Evolutionary conservation across 768 basidiomycete genomes (phyloP).

Genomic region (Lactifluus piperatus): DNA sequence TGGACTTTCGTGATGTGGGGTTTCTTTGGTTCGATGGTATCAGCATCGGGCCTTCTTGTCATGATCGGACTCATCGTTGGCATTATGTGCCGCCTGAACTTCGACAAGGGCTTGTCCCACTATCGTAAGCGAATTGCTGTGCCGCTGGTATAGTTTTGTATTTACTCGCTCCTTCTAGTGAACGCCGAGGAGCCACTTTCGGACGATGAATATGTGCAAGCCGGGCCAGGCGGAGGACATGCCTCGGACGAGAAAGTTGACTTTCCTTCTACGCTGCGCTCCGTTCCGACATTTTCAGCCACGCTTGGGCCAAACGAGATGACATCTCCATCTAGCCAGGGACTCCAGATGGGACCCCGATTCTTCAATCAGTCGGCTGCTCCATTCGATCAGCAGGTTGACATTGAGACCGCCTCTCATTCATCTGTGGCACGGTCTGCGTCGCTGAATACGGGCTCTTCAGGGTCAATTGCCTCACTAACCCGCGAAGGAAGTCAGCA

Average conservation of each 20-base stretch:
- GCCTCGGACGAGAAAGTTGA: constrained; percentile 40
- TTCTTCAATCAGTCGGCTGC: constrained; percentile 37
- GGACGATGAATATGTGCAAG: constrained; percentile 34
- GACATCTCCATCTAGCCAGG: constrained; percentile 29
- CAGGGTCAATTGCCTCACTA: constrained; percentile 15
- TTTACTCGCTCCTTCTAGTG: constrained; percentile 32
- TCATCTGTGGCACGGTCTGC: not conserved
- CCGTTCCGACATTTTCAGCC: constrained; percentile 47
- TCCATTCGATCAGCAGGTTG: constrained; percentile 6
- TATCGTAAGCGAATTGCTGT: constrained; percentile 42
- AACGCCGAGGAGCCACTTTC: constrained; percentile 43
- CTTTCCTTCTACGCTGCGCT: constrained; percentile 48
- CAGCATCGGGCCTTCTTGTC: constrained; percentile 49
- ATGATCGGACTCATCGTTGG: constrained; percentile 50
- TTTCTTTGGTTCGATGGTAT: constrained; percentile 61
- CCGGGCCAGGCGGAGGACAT: constrained; percentile 26
- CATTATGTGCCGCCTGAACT: constrained; percentile 61
- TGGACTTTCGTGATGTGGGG: constrained; percentile 69
- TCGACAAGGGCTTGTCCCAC: constrained; percentile 62
- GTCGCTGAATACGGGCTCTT: not conserved
- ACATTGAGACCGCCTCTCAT: not conserved
- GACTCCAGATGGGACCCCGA: constrained; percentile 40
- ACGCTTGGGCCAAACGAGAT: constrained; percentile 30
- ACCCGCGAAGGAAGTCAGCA: constrained; percentile 32
- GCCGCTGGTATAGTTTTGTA: not conserved